Percentiles rank a stretch among this genome's conserved stretches.
Evolutionary conservation across 495 filamentous ascomycete species (phyloP).

Genomic region (Xylaria bambusicola): DNA sequence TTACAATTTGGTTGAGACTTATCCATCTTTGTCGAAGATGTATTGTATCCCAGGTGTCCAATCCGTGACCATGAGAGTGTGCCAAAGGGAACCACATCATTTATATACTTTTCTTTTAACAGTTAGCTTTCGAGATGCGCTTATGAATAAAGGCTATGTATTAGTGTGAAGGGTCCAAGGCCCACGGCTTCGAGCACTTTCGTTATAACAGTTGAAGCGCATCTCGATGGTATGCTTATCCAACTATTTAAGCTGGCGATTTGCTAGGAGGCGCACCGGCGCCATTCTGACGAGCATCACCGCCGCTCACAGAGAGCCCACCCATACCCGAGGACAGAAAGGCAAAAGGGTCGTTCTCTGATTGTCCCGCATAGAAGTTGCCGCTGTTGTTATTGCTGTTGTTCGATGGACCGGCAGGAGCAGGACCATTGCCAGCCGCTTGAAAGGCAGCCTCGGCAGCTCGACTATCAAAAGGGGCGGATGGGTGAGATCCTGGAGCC

Average conservation of each 20-base stretch:
- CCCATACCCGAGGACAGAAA: slow-evolving; percentile 84
- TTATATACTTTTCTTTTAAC: slow-evolving; percentile 2
- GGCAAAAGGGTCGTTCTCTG: slow-evolving; percentile 79
- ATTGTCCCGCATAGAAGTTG: slow-evolving; percentile 55
- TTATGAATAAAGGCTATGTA: slow-evolving; percentile 7
- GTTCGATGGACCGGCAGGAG: slow-evolving; percentile 64
- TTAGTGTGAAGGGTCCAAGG: background rate
- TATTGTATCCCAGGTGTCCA: slow-evolving; percentile 24
- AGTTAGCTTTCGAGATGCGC: slow-evolving; percentile 1
- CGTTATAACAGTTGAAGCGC: slow-evolving; percentile 12
- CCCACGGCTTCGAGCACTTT: slow-evolving; percentile 36
- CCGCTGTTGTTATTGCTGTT: slow-evolving; percentile 30
- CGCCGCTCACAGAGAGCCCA: slow-evolving; percentile 77
- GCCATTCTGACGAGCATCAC: slow-evolving; percentile 81
- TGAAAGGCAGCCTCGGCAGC: slow-evolving; percentile 90
- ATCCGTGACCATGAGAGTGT: background rate
- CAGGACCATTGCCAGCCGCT: slow-evolving; percentile 74
- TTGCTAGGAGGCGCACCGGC: slow-evolving; percentile 61
- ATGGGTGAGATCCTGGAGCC: slow-evolving; percentile 72
- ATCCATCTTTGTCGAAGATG: slow-evolving; percentile 15
- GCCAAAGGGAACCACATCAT: background rate
- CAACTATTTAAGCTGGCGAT: slow-evolving; percentile 56
- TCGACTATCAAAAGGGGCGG: slow-evolving; percentile 89
- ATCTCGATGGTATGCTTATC: background rate
- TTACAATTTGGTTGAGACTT: slow-evolving; percentile 21